Conservation (phyloP, 345 rosid species). For the Eucalyptus urophylla region DNA sequence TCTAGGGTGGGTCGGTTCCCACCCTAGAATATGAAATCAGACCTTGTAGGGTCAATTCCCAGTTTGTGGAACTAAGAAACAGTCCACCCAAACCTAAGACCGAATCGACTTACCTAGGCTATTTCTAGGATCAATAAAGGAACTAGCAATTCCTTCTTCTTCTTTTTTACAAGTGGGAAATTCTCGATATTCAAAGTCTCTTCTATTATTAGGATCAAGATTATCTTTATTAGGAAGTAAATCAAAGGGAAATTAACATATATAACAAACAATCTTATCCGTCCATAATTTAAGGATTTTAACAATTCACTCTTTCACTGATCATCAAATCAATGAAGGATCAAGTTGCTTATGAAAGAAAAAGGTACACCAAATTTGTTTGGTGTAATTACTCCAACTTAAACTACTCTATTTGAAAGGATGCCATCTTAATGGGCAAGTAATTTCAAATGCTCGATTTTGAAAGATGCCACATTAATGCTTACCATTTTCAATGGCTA, state of each 20-base stretch:
- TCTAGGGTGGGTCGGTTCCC: neutral
- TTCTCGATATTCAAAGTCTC: neutral
- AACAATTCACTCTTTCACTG: neutral
- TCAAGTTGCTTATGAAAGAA: neutral
- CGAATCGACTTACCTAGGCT: neutral
- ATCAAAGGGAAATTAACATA: neutral
- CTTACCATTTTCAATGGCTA: neutral
- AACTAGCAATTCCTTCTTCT: neutral
- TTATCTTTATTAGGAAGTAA: neutral
- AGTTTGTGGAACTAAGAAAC: neutral
- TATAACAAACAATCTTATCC: neutral
- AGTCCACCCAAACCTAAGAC: neutral
- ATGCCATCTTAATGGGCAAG: neutral
- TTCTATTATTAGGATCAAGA: neutral
- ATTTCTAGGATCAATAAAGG: neutral
- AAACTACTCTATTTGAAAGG: neutral
- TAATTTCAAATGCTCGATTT: neutral
- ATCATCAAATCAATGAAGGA: neutral
- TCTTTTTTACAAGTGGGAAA: neutral
- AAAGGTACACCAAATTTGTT: neutral
- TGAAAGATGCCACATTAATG: neutral
- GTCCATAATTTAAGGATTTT: neutral
- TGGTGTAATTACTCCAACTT: neutral
- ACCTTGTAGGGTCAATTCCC: neutral
- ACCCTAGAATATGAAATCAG: neutral